phyloP scores from a whole-genome alignment of 331 rosid species.

The Malus hybrid region DNA sequence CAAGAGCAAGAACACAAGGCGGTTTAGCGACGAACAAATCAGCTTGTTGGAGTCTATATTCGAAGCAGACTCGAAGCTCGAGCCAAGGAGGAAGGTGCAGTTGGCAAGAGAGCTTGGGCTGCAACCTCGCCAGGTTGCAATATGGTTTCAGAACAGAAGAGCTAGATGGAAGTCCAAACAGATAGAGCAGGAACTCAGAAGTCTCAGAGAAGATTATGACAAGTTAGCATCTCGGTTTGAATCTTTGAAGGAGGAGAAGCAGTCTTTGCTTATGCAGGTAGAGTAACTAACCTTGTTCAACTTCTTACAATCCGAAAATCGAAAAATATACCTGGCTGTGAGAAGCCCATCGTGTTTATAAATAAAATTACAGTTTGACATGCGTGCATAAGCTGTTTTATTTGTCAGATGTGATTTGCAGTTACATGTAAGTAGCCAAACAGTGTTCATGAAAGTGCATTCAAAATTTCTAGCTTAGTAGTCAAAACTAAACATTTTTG shows the following conservation, averaged over 20 bases:
- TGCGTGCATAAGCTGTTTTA: not conserved
- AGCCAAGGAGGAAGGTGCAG: constrained; percentile 73
- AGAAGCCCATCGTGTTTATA: not conserved
- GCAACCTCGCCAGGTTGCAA: constrained; percentile 91
- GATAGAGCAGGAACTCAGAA: constrained; percentile 59
- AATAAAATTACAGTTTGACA: not conserved
- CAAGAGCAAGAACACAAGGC: constrained; percentile 30
- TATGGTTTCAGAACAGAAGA: constrained; percentile 94
- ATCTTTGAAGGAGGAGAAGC: constrained; percentile 65
- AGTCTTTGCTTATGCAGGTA: constrained; percentile 74
- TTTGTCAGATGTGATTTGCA: not conserved
- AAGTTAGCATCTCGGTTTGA: constrained; percentile 47
- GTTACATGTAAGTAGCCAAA: not conserved
- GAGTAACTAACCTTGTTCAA: not conserved
- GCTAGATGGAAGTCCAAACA: constrained; percentile 91
- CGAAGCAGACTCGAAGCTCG: constrained; percentile 75
- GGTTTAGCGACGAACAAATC: constrained; percentile 79
- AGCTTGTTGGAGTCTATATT: constrained; percentile 58
- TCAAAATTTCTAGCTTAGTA: not conserved
- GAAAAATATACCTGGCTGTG: not conserved
- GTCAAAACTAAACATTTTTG: not conserved
- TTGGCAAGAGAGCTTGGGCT: constrained; percentile 76
- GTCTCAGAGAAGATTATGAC: constrained; percentile 57
- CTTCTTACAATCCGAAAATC: too few species aligned
- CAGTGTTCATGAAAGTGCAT: not conserved